Percentiles rank a stretch among this genome's conserved stretches.
Conservation (phyloP, 139 green algal genomes). For the Chlamydomonas sp. region DNA sequence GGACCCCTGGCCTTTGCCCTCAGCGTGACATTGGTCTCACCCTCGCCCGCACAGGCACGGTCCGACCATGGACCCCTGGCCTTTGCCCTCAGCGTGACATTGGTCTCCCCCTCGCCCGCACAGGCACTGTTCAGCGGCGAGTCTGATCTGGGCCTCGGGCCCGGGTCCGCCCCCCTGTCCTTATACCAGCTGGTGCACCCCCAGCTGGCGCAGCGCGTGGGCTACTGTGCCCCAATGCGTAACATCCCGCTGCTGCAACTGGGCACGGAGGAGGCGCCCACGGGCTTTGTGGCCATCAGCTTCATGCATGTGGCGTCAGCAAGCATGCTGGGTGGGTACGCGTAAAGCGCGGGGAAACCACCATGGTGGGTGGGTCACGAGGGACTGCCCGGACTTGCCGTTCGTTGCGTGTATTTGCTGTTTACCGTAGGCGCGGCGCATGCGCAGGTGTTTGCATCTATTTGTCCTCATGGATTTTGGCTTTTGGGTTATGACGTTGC, state of each 20-base stretch:
- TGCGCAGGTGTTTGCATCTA: too few species aligned
- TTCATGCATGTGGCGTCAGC: conserved; percentile 38
- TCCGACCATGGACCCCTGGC: too few species aligned
- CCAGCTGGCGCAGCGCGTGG: conserved; percentile 15
- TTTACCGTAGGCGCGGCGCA: too few species aligned
- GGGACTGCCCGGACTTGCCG: neutral
- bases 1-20: too few species aligned
- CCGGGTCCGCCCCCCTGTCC: neutral
- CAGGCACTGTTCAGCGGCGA: conserved; percentile 33
- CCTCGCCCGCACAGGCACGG: neutral
- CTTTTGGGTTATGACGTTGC: too few species aligned
- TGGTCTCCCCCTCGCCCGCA: too few species aligned
- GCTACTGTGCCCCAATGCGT: conserved; percentile 21
- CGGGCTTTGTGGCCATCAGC: conserved; percentile 23
- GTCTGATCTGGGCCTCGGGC: conserved; percentile 19
- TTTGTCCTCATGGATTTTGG: too few species aligned
- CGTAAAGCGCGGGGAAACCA: too few species aligned
- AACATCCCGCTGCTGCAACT: conserved; percentile 30
- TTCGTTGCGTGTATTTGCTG: neutral
- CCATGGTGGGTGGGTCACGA: too few species aligned
- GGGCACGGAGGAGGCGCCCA: conserved; percentile 31
- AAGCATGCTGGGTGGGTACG: conserved; percentile 17
- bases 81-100: too few species aligned
- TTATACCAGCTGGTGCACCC: conserved; percentile 36
- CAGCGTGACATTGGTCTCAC: too few species aligned